phyloP scores from a whole-genome alignment of 495 filamentous ascomycete genomes.

The Penicillium riverlandense region DNA sequence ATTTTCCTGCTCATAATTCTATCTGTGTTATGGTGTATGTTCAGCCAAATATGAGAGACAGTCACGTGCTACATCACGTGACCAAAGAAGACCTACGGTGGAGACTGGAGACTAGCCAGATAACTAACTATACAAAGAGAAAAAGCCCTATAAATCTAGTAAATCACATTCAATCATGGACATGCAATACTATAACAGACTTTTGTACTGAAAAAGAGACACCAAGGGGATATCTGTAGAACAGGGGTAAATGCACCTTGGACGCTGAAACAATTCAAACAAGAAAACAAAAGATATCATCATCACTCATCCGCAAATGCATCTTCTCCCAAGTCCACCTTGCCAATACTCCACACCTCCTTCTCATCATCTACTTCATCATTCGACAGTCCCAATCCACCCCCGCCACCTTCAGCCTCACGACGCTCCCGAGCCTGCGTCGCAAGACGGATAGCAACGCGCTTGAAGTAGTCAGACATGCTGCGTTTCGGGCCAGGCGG shows the following conservation, averaged over 20 bases:
- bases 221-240: slow-evolving; percentile 22
- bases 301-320: slow-evolving; percentile 45
- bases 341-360: slow-evolving; percentile 93
- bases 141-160: neutral
- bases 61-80: neutral
- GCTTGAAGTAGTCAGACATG: slow-evolving; percentile 97
- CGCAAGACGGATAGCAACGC: slow-evolving; percentile 74
- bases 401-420: slow-evolving; percentile 83
- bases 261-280: slow-evolving; percentile 4
- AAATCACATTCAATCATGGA: slow-evolving; percentile 12
- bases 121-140: neutral
- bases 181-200: slow-evolving; percentile 7
- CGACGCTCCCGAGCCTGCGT: slow-evolving; percentile 77
- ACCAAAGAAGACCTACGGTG: too few relatives aligned
- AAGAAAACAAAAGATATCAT: slow-evolving; percentile 1
- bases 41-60: neutral
- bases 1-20: too few relatives aligned
- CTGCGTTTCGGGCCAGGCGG: slow-evolving; percentile 68
- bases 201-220: slow-evolving; percentile 15
- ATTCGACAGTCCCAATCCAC: slow-evolving; percentile 73
- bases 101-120: too few relatives aligned
- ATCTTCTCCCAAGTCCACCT: slow-evolving; percentile 71
- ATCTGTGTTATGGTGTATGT: too few relatives aligned
- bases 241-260: slow-evolving; percentile 8
- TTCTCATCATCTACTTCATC: slow-evolving; percentile 91